Percentiles rank a stretch among this genome's conserved stretches.
These are phyloP conservation scores for Eutrema salsugineum DNA, from an alignment of 441 rosid species.

Conservation along the genomic window DNA sequence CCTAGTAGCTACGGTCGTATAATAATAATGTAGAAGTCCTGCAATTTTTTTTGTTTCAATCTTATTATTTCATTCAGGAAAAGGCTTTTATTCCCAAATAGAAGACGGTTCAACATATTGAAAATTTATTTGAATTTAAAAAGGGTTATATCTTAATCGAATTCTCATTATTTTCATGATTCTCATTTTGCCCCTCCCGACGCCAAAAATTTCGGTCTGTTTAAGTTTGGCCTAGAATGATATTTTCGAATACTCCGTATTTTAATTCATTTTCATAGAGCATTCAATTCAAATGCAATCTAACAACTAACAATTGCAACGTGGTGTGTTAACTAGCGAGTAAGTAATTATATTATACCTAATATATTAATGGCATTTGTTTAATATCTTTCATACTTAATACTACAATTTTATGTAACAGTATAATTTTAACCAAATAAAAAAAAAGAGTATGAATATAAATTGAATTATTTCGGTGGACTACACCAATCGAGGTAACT, in stretches of 20 bases:
- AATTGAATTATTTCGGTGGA: neutral
- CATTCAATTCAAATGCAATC: constrained; percentile 10
- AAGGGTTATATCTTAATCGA: neutral
- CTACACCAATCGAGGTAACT: constrained; percentile 12
- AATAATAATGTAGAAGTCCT: neutral
- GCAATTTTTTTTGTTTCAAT: neutral
- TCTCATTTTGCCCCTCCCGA: constrained; percentile 15
- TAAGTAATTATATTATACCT: neutral
- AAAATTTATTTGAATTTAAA: neutral
- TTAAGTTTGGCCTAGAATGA: constrained; percentile 1
- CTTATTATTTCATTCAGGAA: neutral
- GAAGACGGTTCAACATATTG: neutral
- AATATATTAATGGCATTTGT: neutral
- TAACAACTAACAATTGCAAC: neutral
- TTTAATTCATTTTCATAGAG: neutral
- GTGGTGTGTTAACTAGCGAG: neutral
- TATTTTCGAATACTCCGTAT: neutral
- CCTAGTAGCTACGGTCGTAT: neutral
- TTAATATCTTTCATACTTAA: neutral
- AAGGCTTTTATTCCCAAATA: neutral
- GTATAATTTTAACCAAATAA: no score
- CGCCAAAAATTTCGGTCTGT: constrained; percentile 14
- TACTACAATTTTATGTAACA: no score
- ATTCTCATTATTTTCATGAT: constrained; percentile 11
- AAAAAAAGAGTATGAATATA: no score